These are phyloP conservation scores for Wallacemonas sp. DNA, from an alignment of 208 protist genomes.

Conservation along the genomic window DNA sequence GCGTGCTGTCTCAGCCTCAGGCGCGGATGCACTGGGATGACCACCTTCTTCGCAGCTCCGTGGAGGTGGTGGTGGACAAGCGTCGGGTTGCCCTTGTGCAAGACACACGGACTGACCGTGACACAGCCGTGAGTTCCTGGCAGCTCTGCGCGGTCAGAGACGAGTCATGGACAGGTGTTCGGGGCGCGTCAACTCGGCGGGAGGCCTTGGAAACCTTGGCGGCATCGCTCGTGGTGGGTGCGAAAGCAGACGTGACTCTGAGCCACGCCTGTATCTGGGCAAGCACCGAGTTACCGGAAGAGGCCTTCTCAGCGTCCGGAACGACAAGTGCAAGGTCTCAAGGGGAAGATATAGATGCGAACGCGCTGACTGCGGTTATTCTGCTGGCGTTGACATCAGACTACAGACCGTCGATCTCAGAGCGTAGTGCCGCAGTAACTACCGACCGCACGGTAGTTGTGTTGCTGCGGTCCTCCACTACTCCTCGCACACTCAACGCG, in stretches of 20 bases:
- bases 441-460: background rate
- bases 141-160: background rate
- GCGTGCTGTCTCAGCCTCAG: background rate
- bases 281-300: background rate
- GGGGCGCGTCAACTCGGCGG: background rate
- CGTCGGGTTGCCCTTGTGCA: background rate
- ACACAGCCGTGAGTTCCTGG: too few species aligned
- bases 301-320: background rate
- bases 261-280: background rate
- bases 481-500: background rate
- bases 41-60: background rate
- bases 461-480: background rate
- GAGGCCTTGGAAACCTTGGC: background rate
- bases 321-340: background rate
- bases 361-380: too few species aligned
- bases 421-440: background rate
- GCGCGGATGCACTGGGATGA: background rate
- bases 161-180: background rate
- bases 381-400: too few species aligned
- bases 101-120: background rate
- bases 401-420: background rate
- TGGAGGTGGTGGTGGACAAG: background rate
- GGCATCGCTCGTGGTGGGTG: background rate
- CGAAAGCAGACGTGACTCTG: background rate
- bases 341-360: too few species aligned